Evolutionary conservation across 1,284 basidiomycete species (phyloP), one percentile per base, ranked within the genome.

Genomic region (Afroboletus lepidellus): DNA sequence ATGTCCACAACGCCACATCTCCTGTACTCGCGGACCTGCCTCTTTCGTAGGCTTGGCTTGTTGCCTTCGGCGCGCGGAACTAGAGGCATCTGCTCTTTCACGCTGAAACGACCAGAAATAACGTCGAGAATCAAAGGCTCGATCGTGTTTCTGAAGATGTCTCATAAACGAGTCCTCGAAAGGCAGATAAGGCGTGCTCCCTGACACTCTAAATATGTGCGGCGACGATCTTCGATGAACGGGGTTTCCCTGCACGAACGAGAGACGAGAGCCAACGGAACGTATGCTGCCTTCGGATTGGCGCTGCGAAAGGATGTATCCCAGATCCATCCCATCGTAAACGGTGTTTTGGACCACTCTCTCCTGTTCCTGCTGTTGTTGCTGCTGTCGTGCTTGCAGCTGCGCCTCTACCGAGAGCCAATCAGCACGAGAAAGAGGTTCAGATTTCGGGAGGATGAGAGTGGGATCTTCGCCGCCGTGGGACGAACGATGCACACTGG

Each of bases 1-100:
- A 41, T 79, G 72, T n/a, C 78, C 75, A 60, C 83, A 86, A 50
- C 74, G 71, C 87, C 88, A 90, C 51, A 83, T 71, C 60, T 90
- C 87, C 55, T 83, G 79, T 8, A 76, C 69, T 29, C 79, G 77
- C 3, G 80, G 67, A 29, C 66, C 61, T 73, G 81, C 79, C n/a
- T 69, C 65, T 43, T 59, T 64, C 15, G 46, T 59, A 8, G 51
- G 53, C 51, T 65, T 69, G 38, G 50, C 29, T 48, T 53, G 53
- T 48, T 55, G 57, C 47, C 58, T 61, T 36, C 58, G 59, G 34
- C 55, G 64, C 23, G 61, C 51, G 21, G 60, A 54, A 37, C 16
- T 46, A 13, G 62, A 60, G 1, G 52, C 51, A 50, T 81, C 80
- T 15, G 72, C 76, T 23, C 68, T 77, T 64, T 86, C 84, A 55